Conservation (phyloP, 2,329 filamentous ascomycete species). For the Calycina marina region DNA sequence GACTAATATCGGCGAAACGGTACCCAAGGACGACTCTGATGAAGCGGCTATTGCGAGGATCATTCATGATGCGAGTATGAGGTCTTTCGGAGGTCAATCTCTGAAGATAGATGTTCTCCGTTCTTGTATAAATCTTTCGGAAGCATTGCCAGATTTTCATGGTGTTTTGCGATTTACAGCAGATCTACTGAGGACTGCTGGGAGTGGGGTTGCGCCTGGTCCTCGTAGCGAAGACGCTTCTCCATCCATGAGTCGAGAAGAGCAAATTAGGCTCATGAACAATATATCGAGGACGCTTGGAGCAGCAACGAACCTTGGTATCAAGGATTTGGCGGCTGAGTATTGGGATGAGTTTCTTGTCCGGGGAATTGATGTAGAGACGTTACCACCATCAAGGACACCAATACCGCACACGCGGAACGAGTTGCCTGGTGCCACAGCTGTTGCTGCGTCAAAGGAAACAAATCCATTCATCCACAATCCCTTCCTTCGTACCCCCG, state of each 20-base stretch:
- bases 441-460: slow-evolving; percentile 25
- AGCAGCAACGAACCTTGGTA: slow-evolving; percentile 61
- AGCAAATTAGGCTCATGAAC: slow-evolving; percentile 70
- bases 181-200: slow-evolving; percentile 68
- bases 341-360: slow-evolving; percentile 98
- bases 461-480: slow-evolving; percentile 89
- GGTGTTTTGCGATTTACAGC: slow-evolving; percentile 83
- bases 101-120: slow-evolving; percentile 79
- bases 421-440: slow-evolving; percentile 31
- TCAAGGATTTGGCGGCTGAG: slow-evolving; percentile 56
- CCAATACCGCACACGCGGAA: slow-evolving; percentile 49
- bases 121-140: slow-evolving; percentile 85
- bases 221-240: slow-evolving; percentile 53
- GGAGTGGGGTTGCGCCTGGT: slow-evolving; percentile 63
- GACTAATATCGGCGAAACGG: slow-evolving; percentile 3
- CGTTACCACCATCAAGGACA: slow-evolving; percentile 40
- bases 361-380: slow-evolving; percentile 57
- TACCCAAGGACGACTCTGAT: slow-evolving; percentile 31
- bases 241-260: slow-evolving; percentile 60
- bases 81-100: slow-evolving; percentile 62
- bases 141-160: slow-evolving; percentile 81
- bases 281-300: slow-evolving; percentile 75
- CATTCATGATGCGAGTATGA: slow-evolving; percentile 38
- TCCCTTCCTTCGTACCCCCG: slow-evolving; percentile 61
- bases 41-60: slow-evolving; percentile 41